These are phyloP conservation scores for Amanita phalloides DNA, from an alignment of 768 basidiomycete genomes.

Conservation along the genomic window DNA sequence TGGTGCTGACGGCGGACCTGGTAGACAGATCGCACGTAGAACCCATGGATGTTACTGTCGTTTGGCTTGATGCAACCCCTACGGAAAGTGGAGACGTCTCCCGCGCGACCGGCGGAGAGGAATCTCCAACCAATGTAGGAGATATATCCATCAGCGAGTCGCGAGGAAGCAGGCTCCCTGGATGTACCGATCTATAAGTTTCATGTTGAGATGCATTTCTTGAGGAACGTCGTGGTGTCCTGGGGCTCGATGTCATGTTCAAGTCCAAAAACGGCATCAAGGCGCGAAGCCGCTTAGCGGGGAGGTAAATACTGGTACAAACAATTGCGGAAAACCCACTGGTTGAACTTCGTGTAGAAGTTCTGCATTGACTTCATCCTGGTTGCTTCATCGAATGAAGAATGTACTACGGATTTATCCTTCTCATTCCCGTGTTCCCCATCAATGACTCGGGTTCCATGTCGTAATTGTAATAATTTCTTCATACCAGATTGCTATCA, in stretches of 20 bases:
- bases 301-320: not conserved
- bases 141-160: not conserved
- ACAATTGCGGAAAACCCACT: not conserved
- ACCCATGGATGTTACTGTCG: too few relatives aligned
- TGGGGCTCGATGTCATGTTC: not conserved
- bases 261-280: not conserved
- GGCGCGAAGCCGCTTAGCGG: too few relatives aligned
- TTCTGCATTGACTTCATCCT: not conserved
- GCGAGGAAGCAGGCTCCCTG: not conserved
- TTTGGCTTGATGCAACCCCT: not conserved
- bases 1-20: not conserved
- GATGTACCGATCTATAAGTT: too few relatives aligned
- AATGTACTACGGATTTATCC: not conserved
- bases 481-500: too few relatives aligned
- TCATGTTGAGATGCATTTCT: not conserved
- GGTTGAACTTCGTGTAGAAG: not conserved
- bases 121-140: slow-evolving; percentile 3
- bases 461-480: not conserved
- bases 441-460: slow-evolving; percentile 1
- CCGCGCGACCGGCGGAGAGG: not conserved
- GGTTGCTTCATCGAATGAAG: not conserved
- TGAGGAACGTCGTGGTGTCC: not conserved
- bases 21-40: not conserved
- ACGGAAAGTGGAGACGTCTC: not conserved
- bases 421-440: not conserved